These are phyloP conservation scores for Fomitopsis schrenkii DNA, from an alignment of 1,284 basidiomycete genomes.

Conservation along the genomic window DNA sequence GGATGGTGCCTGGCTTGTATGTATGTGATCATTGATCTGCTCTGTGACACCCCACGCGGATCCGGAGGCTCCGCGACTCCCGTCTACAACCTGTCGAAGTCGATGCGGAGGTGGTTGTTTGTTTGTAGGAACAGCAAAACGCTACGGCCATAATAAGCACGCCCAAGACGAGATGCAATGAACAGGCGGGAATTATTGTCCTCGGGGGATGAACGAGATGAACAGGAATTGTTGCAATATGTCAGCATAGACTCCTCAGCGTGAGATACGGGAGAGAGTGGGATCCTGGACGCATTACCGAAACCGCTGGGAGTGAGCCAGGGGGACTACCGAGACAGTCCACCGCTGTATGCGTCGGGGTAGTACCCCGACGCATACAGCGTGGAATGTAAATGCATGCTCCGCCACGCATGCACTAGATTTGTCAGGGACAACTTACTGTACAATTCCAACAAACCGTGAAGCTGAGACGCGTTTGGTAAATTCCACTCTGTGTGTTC, in stretches of 20 bases:
- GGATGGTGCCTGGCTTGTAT: not conserved
- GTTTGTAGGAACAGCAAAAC: not conserved
- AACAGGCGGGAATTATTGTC: not conserved
- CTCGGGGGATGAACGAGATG: not conserved
- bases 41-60: not conserved
- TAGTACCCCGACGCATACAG: too few relatives aligned
- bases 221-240: not conserved
- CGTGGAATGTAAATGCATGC: too few relatives aligned
- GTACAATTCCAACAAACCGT: not conserved
- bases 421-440: too few relatives aligned
- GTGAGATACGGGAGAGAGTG: too few relatives aligned
- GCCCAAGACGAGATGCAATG: not conserved
- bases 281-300: too few relatives aligned
- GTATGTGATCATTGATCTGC: not conserved
- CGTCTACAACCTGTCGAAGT: not conserved
- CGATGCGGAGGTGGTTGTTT: not conserved
- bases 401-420: too few relatives aligned
- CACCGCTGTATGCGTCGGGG: too few relatives aligned
- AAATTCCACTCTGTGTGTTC: not conserved
- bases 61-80: not conserved
- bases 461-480: not conserved
- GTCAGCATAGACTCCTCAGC: not conserved
- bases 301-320: too few relatives aligned
- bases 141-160: not conserved
- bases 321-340: too few relatives aligned